Evolutionary conservation across 139 green algal genomes (phyloP), one percentile per base, ranked within the genome.

Genomic region (Chlamydomonas urium): DNA sequence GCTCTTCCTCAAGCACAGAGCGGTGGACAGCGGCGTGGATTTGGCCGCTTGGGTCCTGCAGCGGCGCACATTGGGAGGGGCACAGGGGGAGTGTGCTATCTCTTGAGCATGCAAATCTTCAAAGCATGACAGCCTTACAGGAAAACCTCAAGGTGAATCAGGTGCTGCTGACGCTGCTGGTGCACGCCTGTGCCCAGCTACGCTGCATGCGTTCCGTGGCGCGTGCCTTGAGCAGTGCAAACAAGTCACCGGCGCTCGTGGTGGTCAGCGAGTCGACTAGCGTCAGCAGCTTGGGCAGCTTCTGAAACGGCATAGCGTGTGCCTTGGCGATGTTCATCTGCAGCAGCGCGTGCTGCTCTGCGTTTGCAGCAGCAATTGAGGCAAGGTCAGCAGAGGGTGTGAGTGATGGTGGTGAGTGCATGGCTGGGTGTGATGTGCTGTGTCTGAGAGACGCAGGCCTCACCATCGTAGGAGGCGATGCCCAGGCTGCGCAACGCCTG

Each of bases 281-380:
- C 21, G n/a, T 10, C 6, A 63, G 17, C 21, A 63, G 53, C n/a
- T 63, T 63, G 19, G 53, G 53, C 6, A 63, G 21, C 29, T 63
- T 63, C 53, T 63, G 53, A 63, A 63, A 63, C 24, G 26, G 53
- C 26, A 36, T 63, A 8, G 21, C 17, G n/a, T 63, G 24, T 21
- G 53, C 53, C 29, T 63, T 5, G 6, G 21, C 6, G 19, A 63
- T 33, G 26, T 63, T 63, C 6, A 17, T 63, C 10, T 8, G 10
- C 19, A 63, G 24, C 10, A 63, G 26, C 6, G 53, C 17, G 29
- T 63, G 53, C 45, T 56, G 17, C 17, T 56, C 45, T 56, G 45
- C 10, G 26, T 26, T 63, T 14, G 14, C 6, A 63, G 10, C 10
- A 63, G 29, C 21, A 33, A 36, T 31, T 63, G 6, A 63, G 19